Evolutionary conservation across 2,329 filamentous ascomycete species (phyloP).

Genomic region (Coniochaeta hoffmannii): DNA sequence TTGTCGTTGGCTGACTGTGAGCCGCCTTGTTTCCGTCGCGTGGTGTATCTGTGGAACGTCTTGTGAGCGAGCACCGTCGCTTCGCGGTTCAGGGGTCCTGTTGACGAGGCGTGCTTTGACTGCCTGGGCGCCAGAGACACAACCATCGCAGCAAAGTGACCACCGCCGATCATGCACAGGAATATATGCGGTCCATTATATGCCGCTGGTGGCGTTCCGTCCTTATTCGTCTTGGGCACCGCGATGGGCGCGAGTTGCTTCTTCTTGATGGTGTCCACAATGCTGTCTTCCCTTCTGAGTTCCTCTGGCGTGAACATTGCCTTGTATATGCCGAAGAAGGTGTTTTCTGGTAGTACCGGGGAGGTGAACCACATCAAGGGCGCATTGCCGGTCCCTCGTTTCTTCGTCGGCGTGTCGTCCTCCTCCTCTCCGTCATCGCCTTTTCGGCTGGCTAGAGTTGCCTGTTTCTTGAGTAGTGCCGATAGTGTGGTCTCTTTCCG

Average conservation of each 20-base stretch:
- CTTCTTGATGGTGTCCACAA: conserved; percentile 61
- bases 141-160: conserved; percentile 95
- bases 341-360: conserved; percentile 65
- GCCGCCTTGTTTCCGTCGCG: conserved; percentile 90
- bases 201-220: conserved; percentile 45
- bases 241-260: conserved; percentile 68
- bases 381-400: conserved; percentile 48
- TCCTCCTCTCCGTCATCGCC: conserved; percentile 37
- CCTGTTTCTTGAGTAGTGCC: conserved; percentile 75
- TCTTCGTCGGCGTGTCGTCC: conserved; percentile 17
- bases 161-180: conserved; percentile 96
- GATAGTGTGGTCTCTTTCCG: conserved; percentile 66
- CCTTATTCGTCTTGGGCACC: conserved; percentile 46
- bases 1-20: conserved; percentile 91
- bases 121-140: conserved; percentile 79
- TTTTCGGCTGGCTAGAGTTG: conserved; percentile 55
- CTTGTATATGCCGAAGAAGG: conserved; percentile 78
- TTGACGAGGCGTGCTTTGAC: conserved; percentile 46
- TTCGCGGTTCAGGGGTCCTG: conserved; percentile 69
- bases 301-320: conserved; percentile 71
- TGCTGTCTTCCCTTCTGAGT: conserved; percentile 51
- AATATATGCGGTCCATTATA: conserved; percentile 81
- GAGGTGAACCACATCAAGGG: conserved; percentile 84
- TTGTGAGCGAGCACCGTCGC: conserved; percentile 90
- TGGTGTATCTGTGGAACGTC: conserved; percentile 96